Percentiles rank a stretch among this genome's conserved stretches.
These are phyloP conservation scores for Strigomonas culicis DNA, from an alignment of 208 protist species.

Conservation along the genomic window DNA sequence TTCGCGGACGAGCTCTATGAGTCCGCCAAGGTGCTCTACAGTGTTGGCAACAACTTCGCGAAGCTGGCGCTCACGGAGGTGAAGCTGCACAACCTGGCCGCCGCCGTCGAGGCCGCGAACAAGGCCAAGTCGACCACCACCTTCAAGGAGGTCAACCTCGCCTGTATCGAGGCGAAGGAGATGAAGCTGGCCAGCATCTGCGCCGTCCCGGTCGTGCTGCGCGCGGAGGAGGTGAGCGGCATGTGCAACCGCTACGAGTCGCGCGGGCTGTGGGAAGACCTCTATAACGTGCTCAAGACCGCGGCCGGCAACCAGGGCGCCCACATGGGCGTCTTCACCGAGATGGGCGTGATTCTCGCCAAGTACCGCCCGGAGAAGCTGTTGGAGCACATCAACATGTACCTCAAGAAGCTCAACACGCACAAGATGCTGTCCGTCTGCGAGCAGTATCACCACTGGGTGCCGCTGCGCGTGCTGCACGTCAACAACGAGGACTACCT, in stretches of 20 bases:
- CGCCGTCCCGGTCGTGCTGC: slow-evolving; percentile 97
- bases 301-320: slow-evolving; percentile 94
- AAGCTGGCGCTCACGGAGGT: slow-evolving; percentile 96
- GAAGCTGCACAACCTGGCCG: slow-evolving; percentile 92
- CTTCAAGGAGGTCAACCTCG: slow-evolving; percentile 96
- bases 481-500: slow-evolving; percentile 99
- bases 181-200: slow-evolving; percentile 98
- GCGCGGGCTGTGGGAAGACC: slow-evolving; percentile 93
- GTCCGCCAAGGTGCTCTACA: slow-evolving; percentile 98
- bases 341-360: slow-evolving; percentile 98
- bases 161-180: slow-evolving; percentile 97
- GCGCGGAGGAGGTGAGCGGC: slow-evolving; percentile 96
- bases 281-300: slow-evolving; percentile 95
- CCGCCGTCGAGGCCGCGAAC: slow-evolving; percentile 98
- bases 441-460: slow-evolving; percentile 96
- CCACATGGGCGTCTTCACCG: slow-evolving; percentile 99
- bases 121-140: slow-evolving; percentile 97
- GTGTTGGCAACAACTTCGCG: slow-evolving; percentile 94
- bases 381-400: slow-evolving; percentile 98
- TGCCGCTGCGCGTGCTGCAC: slow-evolving; percentile 95
- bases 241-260: slow-evolving; percentile 91
- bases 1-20: slow-evolving; percentile 97
- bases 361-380: slow-evolving; percentile 99
- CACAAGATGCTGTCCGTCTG: slow-evolving; percentile 96
- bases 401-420: slow-evolving; percentile 96